Conservation (phyloP, 176 grass and related monocot genomes). For the Saccharum officinarum region DNA sequence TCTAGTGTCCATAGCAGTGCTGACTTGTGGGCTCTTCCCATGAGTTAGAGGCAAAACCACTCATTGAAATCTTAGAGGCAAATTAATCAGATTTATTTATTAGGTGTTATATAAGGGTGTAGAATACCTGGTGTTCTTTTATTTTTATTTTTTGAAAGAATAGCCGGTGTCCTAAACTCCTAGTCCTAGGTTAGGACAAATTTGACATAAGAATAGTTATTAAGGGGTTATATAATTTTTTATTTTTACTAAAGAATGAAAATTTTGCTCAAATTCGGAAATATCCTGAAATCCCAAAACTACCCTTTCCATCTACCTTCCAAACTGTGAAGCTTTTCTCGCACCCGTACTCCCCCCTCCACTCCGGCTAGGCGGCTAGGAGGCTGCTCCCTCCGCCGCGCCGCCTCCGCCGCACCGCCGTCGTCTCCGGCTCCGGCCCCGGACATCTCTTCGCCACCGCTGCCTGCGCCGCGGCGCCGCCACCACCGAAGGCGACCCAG, state of each 20-base stretch:
- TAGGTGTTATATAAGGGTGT: too few relatives aligned
- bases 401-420: slow-evolving; percentile 16
- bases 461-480: neutral
- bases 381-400: neutral
- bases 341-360: slow-evolving; percentile 9
- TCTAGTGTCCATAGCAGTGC: too few relatives aligned
- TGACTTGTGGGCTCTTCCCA: too few relatives aligned
- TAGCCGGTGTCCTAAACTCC: too few relatives aligned
- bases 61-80: too few relatives aligned
- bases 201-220: too few relatives aligned
- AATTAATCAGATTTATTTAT: too few relatives aligned
- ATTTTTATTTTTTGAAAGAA: too few relatives aligned
- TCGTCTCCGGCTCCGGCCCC: slow-evolving; percentile 11
- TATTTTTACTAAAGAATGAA: neutral
- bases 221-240: too few relatives aligned
- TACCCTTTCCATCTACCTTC: neutral
- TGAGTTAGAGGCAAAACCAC: too few relatives aligned
- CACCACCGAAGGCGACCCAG: neutral
- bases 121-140: too few relatives aligned
- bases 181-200: too few relatives aligned
- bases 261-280: neutral
- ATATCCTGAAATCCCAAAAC: neutral
- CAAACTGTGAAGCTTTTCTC: neutral
- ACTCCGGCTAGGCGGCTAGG: neutral
- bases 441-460: neutral